Base-by-base conservation (phyloP, 148 eudicot genomes). In the Camellia granthamiana region DNA sequence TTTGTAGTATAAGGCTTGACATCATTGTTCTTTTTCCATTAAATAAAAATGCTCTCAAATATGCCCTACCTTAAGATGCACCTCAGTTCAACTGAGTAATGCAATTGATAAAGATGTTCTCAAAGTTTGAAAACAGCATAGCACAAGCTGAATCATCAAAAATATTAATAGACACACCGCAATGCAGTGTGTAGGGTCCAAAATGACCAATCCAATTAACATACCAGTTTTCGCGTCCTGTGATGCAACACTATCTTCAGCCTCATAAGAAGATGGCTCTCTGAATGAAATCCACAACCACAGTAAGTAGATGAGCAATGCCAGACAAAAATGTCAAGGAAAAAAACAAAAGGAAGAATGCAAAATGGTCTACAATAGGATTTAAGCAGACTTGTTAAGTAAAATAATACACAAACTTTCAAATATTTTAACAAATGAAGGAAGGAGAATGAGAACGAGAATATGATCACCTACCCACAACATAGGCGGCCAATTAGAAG, bases 231-330 rank as follows among this genome's bases (percentile, higher is more conserved):
- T 85, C 13, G 78, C 42, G 72, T 76, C 85, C 62, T 74, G 84
- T 42, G 86, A 67, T 49, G 55, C 42, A 82, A 64, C 44, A 63
- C 79, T 79, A 19, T 46, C 77, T 73, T 88, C 79, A 72, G 81
- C 87, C 74, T 81, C 71, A 2, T 5, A 59, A 42, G 84, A 72
- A 75, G 95, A 30, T 30, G 38, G 97, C 81, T 93, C 95, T 84
- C 81, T 89, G 55, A 93, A 93, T 47, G 81, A 82, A 46, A 87
- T 79, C 80, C 89, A 89, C 77, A 93, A 71, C 86, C 90, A 86
- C 18, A 86, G 3, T 23, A 93, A 80, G 83, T 93, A 93, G 73
- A 88, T 10, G 66, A 93, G 89, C 97, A 95, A 93, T 63, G 95
- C 95, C 62, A 89, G 61, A 44, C 16, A 11, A 58, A 59, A 38